These are phyloP conservation scores for Cornus suecica DNA, from an alignment of 148 eudicot species.

Conservation along the genomic window DNA sequence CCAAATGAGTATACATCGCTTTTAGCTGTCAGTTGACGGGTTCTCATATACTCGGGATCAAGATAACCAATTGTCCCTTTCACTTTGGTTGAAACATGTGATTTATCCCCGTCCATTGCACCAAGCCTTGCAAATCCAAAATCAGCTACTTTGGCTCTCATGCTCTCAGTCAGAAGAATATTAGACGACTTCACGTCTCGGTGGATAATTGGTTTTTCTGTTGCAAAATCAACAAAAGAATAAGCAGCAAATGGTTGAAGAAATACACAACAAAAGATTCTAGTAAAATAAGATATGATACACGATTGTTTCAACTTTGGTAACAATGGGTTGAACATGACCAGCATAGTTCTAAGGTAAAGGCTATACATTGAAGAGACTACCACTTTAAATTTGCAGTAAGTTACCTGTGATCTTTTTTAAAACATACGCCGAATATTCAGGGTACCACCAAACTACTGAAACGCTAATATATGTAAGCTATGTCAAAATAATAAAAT, in stretches of 20 bases:
- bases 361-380: not conserved
- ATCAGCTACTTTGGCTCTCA: constrained; percentile 96
- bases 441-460: not conserved
- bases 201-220: constrained; percentile 94
- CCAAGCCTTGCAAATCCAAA: constrained; percentile 95
- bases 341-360: not conserved
- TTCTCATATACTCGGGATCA: constrained; percentile 97
- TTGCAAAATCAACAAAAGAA: constrained; percentile 17
- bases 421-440: not conserved
- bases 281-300: not conserved
- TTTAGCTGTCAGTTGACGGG: constrained; percentile 81
- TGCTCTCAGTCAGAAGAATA: constrained; percentile 75
- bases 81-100: constrained; percentile 91
- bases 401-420: not conserved
- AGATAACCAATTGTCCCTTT: constrained; percentile 97
- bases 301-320: not conserved
- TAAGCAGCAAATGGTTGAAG: not conserved
- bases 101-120: constrained; percentile 55
- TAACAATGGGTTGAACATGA: not conserved
- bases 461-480: too few relatives aligned
- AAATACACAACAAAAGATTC: not conserved
- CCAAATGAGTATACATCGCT: constrained; percentile 98
- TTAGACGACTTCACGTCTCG: constrained; percentile 97
- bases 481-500: too few relatives aligned
- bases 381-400: too few relatives aligned